Evolutionary conservation across 495 filamentous ascomycete species (phyloP).

Genomic region (Aspergillus avenaceus): DNA sequence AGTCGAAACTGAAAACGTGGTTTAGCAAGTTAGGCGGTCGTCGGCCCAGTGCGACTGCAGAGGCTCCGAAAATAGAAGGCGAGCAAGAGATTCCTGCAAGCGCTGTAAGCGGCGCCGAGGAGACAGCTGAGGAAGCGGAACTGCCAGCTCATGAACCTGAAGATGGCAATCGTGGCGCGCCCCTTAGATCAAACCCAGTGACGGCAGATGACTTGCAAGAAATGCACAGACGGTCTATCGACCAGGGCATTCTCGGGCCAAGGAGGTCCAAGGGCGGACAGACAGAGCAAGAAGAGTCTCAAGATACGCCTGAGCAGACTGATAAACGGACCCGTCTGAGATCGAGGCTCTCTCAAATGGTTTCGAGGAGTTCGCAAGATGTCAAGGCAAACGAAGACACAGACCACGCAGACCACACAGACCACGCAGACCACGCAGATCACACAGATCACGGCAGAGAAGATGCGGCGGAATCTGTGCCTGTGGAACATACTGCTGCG

Average conservation of each 20-base stretch:
- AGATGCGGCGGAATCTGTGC: conserved; percentile 19
- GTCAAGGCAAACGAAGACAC: conserved; percentile 19
- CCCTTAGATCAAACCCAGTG: conserved; percentile 33
- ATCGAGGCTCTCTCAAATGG: conserved; percentile 22
- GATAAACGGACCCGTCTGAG: conserved; percentile 16
- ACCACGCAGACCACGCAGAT: too few relatives aligned
- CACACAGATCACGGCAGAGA: conserved; percentile 12
- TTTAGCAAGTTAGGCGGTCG: conserved; percentile 51
- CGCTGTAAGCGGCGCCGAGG: background rate
- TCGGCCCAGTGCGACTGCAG: conserved; percentile 25
- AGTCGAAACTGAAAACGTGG: conserved; percentile 56
- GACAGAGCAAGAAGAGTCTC: conserved; percentile 6
- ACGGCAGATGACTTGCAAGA: conserved; percentile 17
- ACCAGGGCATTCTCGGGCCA: conserved; percentile 9
- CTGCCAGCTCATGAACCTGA: conserved; percentile 8
- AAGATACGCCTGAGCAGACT: background rate
- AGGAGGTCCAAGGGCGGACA: conserved; percentile 12
- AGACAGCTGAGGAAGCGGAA: background rate
- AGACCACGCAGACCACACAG: too few relatives aligned
- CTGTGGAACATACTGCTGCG: conserved; percentile 7
- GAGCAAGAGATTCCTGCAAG: background rate
- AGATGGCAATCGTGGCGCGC: conserved; percentile 18
- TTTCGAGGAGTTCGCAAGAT: conserved; percentile 17
- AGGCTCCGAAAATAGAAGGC: background rate
- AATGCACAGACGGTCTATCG: conserved; percentile 14